A percentile compares a stretch with the other conserved stretches of the same genome.
These are phyloP conservation scores for Vigna radiata DNA, from an alignment of 306 rosid species.

Conservation along the genomic window DNA sequence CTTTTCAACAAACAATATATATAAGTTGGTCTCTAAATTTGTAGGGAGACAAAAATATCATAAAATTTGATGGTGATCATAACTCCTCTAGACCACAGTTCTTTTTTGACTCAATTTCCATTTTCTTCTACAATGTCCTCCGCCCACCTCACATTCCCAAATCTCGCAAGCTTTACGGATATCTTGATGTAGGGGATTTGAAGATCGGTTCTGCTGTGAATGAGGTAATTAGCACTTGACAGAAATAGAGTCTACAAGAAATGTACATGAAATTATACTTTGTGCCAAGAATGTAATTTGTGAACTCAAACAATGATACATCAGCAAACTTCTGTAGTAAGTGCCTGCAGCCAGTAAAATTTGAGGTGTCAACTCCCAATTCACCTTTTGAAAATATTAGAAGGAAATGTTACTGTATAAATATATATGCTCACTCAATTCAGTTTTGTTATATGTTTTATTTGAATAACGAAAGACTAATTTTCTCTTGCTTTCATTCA, in stretches of 20 bases:
- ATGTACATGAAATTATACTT: slow-evolving; percentile 9
- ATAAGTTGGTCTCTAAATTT: slow-evolving; percentile 44
- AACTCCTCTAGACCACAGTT: slow-evolving; percentile 95
- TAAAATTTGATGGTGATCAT: slow-evolving; percentile 93
- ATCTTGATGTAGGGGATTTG: slow-evolving; percentile 74
- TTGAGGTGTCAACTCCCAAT: slow-evolving; percentile 23
- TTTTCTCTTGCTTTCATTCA: slow-evolving; percentile 45
- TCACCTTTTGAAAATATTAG: neutral
- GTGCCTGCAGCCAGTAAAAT: slow-evolving; percentile 19
- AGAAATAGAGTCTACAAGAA: slow-evolving; percentile 11
- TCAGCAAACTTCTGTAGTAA: slow-evolving; percentile 16
- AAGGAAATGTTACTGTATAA: neutral
- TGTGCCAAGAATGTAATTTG: neutral
- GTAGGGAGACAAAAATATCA: slow-evolving; percentile 87
- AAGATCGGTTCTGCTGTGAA: slow-evolving; percentile 68
- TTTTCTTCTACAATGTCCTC: slow-evolving; percentile 91
- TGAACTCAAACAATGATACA: slow-evolving; percentile 21
- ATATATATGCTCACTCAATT: neutral
- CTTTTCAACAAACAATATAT: slow-evolving; percentile 18
- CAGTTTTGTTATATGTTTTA: slow-evolving; percentile 23
- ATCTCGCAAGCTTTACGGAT: slow-evolving; percentile 71
- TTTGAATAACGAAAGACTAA: slow-evolving; percentile 31
- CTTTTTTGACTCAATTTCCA: slow-evolving; percentile 84
- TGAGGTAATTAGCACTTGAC: slow-evolving; percentile 60
- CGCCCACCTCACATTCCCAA: slow-evolving; percentile 76